Evolutionary conservation across 2,329 filamentous ascomycete genomes (phyloP), one percentile per base, ranked within the genome.

Genomic region (Dactylellina cionopaga): DNA sequence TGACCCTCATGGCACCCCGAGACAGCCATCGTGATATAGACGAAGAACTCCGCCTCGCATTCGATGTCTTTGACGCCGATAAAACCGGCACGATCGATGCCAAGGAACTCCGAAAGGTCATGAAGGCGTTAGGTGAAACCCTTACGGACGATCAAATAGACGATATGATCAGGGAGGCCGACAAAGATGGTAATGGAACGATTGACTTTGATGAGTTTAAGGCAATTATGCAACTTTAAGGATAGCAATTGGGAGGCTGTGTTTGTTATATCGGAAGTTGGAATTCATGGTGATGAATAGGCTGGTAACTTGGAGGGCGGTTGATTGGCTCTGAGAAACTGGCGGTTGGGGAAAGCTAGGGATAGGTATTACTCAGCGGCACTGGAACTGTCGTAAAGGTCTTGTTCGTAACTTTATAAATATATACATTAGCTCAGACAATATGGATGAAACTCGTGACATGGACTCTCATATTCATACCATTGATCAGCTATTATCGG

Each of bases 41-140:
- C 79, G 83, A 87, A 79, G 87, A 89, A 80, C 87, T 89, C 78
- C 83, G 85, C 76, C 85, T 86, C 78, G 87, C 87, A 56, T 89
- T 89, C 83, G 84, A 85, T 80, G 86, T 88, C 77, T 89, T 89
- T 79, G 87, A 89, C 80, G 85, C 85, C 78, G 87, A 89, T 78
- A 85, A 85, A 80, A 88, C 86, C 78, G 87, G 87, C 75, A 83
- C 83, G 74, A 89, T 89, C 79, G 87, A 89, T 24, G 89, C 86
- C 88, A 79, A 79, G 84, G 60, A 65, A 29, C 55, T 65, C 22
- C 55, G 55, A 29, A 49, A 47, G 13, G 55, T 79, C 27, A 49
- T 31, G 59, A 49, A 54, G 37, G 19, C 33, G 47, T 39, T 89
- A 63, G 87, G 87, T 75, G 87, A 89, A 83, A 85, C 87, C 79